Conservation (phyloP, 805 yeast species). For the Tetrapisispora pingtungensis region DNA sequence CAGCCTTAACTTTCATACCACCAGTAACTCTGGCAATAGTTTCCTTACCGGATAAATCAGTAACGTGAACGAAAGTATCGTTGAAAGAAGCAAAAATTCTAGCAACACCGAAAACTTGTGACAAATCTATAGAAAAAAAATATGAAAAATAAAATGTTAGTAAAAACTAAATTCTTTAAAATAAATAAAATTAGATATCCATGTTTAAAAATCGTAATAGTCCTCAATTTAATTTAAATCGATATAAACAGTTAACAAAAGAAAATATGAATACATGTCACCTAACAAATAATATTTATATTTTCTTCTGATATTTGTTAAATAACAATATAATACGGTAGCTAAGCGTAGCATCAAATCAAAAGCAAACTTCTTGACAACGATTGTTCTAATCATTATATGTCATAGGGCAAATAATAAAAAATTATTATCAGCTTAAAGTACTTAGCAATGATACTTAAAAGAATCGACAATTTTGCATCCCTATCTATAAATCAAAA, state of each 20-base stretch:
- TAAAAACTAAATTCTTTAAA: neutral
- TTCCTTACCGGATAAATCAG: constrained; percentile 99
- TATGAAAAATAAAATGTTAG: neutral
- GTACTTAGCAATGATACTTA: too few relatives aligned
- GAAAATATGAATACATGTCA: constrained; percentile 1
- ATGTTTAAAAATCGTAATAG: neutral
- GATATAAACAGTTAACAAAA: constrained; percentile 1
- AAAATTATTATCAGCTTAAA: too few relatives aligned
- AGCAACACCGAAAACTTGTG: constrained; percentile 99
- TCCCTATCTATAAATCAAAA: too few relatives aligned
- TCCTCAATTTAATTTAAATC: neutral
- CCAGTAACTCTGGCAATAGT: constrained; percentile 99
- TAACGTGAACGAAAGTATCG: constrained; percentile 99
- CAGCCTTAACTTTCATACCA: constrained; percentile 99
- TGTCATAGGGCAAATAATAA: too few relatives aligned
- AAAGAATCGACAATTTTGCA: too few relatives aligned
- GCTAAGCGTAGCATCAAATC: neutral
- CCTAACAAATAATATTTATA: neutral
- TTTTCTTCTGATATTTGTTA: neutral
- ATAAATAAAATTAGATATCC: neutral
- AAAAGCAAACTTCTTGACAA: too few relatives aligned
- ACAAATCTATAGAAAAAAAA: constrained; percentile 20
- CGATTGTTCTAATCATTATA: too few relatives aligned
- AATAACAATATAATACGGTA: neutral
- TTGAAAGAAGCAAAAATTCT: constrained; percentile 99